A percentile compares a stretch with the other conserved stretches of the same genome.
Conservation (phyloP, 768 basidiomycete genomes). For the Tulasnella sp. region DNA sequence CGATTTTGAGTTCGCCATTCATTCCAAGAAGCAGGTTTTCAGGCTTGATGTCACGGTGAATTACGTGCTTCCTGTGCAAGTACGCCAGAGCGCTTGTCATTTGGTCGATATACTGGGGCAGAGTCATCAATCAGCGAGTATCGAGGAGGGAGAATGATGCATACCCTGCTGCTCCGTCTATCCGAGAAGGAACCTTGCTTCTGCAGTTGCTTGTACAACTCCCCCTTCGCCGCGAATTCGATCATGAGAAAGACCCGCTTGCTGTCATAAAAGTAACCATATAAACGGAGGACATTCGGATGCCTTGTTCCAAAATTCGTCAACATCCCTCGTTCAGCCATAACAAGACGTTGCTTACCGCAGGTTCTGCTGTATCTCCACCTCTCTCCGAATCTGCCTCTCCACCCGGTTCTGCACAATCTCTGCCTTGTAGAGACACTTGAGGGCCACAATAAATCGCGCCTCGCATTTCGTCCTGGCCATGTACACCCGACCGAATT, state of each 20-base stretch:
- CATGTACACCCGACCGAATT: constrained; percentile 98
- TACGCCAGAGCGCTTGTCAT: constrained; percentile 37
- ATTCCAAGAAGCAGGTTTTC: constrained; percentile 36
- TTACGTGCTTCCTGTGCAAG: constrained; percentile 37
- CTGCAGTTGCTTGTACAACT: constrained; percentile 31
- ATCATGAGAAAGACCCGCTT: constrained; percentile 31
- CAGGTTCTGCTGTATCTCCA: constrained; percentile 36
- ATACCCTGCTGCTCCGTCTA: constrained; percentile 27
- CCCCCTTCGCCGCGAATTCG: constrained; percentile 31
- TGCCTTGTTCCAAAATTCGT: too few species aligned
- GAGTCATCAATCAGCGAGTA: background rate
- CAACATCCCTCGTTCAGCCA: background rate
- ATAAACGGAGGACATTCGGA: constrained; percentile 32
- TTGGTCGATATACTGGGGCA: constrained; percentile 33
- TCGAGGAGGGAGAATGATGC: constrained; percentile 3
- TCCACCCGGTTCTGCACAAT: constrained; percentile 34
- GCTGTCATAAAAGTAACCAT: constrained; percentile 32
- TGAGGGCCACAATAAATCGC: constrained; percentile 76
- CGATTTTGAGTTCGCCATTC: constrained; percentile 37
- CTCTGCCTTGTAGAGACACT: constrained; percentile 36
- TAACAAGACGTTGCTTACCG: constrained; percentile 24
- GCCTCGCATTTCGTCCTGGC: constrained; percentile 85
- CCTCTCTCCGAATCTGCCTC: constrained; percentile 37
- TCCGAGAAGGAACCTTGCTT: constrained; percentile 29
- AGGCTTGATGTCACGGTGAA: constrained; percentile 41